Conservation (phyloP, 306 rosid genomes). For the Pyrus betulifolia region DNA sequence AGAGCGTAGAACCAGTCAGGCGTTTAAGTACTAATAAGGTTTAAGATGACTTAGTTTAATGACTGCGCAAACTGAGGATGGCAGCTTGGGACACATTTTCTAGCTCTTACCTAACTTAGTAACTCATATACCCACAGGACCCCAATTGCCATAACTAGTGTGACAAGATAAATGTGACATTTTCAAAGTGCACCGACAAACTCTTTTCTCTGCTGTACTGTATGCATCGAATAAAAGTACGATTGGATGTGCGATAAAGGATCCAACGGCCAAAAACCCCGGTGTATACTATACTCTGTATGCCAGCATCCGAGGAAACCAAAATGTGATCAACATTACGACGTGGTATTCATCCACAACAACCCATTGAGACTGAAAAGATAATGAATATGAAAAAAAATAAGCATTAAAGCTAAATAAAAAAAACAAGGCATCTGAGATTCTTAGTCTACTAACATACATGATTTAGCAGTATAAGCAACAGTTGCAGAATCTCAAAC, state of each 20-base stretch:
- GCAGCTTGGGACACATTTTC: neutral
- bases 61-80: too few species aligned
- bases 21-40: neutral
- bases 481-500: conserved; percentile 42
- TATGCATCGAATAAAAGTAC: neutral
- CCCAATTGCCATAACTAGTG: neutral
- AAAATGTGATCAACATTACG: neutral
- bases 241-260: too few species aligned
- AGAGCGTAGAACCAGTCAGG: neutral
- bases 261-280: neutral
- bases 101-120: neutral
- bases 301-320: neutral
- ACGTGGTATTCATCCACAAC: neutral
- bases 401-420: conserved; percentile 9
- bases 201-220: neutral
- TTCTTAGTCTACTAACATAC: conserved; percentile 22
- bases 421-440: conserved; percentile 25
- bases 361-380: neutral
- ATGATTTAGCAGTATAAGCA: conserved; percentile 16
- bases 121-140: neutral
- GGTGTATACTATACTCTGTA: too few species aligned
- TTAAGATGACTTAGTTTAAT: neutral
- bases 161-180: neutral
- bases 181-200: neutral
- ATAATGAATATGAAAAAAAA: conserved; percentile 21